Percentiles rank a stretch among this genome's conserved stretches.
phyloP scores from a whole-genome alignment of 2,329 filamentous ascomycete species.

The Esteya vermicola region DNA sequence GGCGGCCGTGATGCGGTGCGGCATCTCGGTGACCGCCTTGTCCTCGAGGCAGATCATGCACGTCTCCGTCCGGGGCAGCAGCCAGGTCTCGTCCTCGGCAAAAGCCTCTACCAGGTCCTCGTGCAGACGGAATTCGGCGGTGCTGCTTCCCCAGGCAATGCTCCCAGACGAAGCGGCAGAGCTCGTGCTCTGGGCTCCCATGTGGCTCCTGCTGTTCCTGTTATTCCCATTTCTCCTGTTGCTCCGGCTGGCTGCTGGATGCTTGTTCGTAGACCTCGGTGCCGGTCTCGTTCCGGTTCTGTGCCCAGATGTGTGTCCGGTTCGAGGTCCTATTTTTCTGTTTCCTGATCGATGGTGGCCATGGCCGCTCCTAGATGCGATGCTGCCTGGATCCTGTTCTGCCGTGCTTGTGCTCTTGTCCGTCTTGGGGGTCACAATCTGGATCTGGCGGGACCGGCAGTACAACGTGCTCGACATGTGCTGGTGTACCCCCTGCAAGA shows the following conservation, averaged over 20 bases:
- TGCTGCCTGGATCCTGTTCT: no score
- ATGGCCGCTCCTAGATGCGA: no score
- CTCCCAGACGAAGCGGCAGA: no score
- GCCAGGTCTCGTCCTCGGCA: constrained; percentile 18
- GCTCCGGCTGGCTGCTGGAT: no score
- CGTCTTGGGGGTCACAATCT: constrained; percentile 4
- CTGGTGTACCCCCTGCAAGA: constrained; percentile 6
- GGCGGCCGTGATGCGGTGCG: constrained; percentile 14
- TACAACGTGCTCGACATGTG: neutral
- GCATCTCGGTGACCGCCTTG: constrained; percentile 19
- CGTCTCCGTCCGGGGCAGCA: constrained; percentile 15
- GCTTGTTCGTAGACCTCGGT: no score
- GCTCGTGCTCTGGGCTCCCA: neutral
- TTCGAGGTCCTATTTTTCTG: no score
- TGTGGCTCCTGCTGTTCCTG: no score
- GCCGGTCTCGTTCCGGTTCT: no score
- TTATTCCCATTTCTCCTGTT: no score
- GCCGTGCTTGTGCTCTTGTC: neutral
- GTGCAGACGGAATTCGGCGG: constrained; percentile 17
- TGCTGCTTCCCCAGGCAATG: constrained; percentile 12
- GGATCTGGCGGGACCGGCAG: constrained; percentile 9
- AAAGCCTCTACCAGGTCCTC: constrained; percentile 14
- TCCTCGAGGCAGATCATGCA: constrained; percentile 21
- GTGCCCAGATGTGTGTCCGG: no score
- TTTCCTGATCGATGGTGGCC: no score